Evolutionary conservation across 345 rosid species (phyloP), one percentile per base, ranked within the genome.

Genomic region (Sisymbrium altissimum): DNA sequence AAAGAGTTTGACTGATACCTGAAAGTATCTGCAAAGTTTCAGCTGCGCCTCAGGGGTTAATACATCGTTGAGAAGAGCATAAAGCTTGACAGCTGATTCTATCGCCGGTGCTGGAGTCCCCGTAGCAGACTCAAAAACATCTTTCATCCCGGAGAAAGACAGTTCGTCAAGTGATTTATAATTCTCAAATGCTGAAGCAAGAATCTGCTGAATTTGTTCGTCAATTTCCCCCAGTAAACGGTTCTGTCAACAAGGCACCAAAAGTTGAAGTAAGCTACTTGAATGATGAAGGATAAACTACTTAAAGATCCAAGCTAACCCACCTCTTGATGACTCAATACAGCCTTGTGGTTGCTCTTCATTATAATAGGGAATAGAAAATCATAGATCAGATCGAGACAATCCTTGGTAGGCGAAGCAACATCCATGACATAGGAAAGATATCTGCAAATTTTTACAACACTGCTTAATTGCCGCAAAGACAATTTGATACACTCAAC

Each of bases 371-470:
- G 97, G 73, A 75, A 74, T 68, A 95, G 81, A 76, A 86, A 90
- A 71, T 87, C 89, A 78, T 84, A 64, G 58, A 95, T 86, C 80
- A 92, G 67, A 21, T 81, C 82, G 74, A 95, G 92, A 79, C 97
- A 91, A 81, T 89, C 97, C 21, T 85, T 87, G 35, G 99, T 94
- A 19, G 99, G 97, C 36, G 99, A 88, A 64, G 97, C 96, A 15
- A 95, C 96, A 79, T 95, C 99, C 99, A 89, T 95, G 64, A 95
- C 79, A 79, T 95, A 95, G 40, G 99, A 88, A 61, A 92, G 92
- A 75, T 95, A 89, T 81, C 99, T 92, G 81, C 78, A 73, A 73
- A 71, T 44, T 60, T 33, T 55, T 65, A 78, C 52, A 49, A 68
- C 17, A 64, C 52, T 9, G 48, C 40, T 71, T 18, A 35, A 48